Evolutionary conservation across 495 filamentous ascomycete genomes (phyloP).

Genomic region (Xylaria curta): DNA sequence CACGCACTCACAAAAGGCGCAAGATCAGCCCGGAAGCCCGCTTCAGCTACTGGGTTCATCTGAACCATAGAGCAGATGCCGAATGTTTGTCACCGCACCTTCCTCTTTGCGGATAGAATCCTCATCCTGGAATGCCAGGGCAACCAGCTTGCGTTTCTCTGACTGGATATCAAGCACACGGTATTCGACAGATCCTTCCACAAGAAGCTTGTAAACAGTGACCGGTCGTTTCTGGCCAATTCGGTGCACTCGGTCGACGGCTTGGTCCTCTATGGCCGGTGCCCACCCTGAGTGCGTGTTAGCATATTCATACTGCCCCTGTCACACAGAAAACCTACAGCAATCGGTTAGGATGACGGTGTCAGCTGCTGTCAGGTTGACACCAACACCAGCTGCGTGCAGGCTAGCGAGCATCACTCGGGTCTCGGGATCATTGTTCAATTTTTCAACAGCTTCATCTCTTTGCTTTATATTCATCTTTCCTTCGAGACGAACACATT

Average conservation of each 20-base stretch:
- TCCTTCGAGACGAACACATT: conserved; percentile 81
- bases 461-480: conserved; percentile 72
- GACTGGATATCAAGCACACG: conserved; percentile 80
- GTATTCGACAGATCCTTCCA: conserved; percentile 88
- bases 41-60: not conserved
- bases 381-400: conserved; percentile 81
- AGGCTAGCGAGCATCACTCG: conserved; percentile 84
- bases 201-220: conserved; percentile 80
- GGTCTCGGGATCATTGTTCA: conserved; percentile 71
- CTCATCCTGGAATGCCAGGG: conserved; percentile 73
- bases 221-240: conserved; percentile 82
- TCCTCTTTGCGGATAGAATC: conserved; percentile 21
- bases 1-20: not conserved
- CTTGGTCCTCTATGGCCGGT: conserved; percentile 92
- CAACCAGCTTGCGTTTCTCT: conserved; percentile 80
- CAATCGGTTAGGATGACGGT: conserved; percentile 84
- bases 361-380: conserved; percentile 89
- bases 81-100: conserved; percentile 17
- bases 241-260: conserved; percentile 87
- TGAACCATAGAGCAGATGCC: conserved; percentile 22
- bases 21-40: not conserved
- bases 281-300: conserved; percentile 70
- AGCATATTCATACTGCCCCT: conserved; percentile 19
- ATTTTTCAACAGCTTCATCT: conserved; percentile 69
- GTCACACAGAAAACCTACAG: conserved; percentile 47